phyloP scores from a whole-genome alignment of 2,329 filamentous ascomycete species.

The Colletotrichum abscissum region DNA sequence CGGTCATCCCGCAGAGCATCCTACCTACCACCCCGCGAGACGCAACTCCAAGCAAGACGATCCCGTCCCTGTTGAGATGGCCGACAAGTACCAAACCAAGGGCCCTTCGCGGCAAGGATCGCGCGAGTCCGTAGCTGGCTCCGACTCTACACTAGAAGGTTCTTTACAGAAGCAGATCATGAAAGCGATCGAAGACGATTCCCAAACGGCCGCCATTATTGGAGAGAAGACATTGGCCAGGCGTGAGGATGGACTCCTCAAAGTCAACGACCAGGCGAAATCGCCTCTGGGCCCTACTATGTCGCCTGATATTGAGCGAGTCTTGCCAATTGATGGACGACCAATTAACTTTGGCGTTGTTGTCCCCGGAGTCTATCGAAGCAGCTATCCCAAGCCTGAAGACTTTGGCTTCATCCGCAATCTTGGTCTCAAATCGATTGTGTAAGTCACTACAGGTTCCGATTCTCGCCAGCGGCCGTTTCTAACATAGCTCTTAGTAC shows the following conservation, averaged over 20 bases:
- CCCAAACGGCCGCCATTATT: not conserved
- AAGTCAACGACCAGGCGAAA: constrained; percentile 12
- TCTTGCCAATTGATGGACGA: constrained; percentile 40
- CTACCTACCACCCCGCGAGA: constrained; percentile 23
- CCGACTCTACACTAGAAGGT: constrained; percentile 23
- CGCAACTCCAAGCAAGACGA: constrained; percentile 34
- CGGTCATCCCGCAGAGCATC: constrained; percentile 29
- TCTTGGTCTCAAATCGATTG: constrained; percentile 80
- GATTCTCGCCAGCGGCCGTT: constrained; percentile 4
- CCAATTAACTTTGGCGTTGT: constrained; percentile 84
- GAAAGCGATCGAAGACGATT: constrained; percentile 18
- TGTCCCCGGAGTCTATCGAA: constrained; percentile 80
- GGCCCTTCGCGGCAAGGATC: constrained; percentile 25
- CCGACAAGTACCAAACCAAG: constrained; percentile 20
- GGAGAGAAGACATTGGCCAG: constrained; percentile 5
- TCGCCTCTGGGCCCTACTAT: constrained; percentile 1
- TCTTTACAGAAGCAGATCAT: constrained; percentile 25
- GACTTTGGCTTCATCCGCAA: constrained; percentile 77
- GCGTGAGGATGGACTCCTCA: constrained; percentile 8
- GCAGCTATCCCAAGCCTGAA: constrained; percentile 78
- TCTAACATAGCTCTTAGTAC: constrained; percentile 56
- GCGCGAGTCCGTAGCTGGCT: constrained; percentile 16
- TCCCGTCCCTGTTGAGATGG: not conserved
- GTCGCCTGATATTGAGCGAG: constrained; percentile 21
- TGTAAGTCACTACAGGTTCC: constrained; percentile 62